Base-by-base conservation (phyloP, 176 grass and related monocot genomes). In the Triticum turgidum region DNA sequence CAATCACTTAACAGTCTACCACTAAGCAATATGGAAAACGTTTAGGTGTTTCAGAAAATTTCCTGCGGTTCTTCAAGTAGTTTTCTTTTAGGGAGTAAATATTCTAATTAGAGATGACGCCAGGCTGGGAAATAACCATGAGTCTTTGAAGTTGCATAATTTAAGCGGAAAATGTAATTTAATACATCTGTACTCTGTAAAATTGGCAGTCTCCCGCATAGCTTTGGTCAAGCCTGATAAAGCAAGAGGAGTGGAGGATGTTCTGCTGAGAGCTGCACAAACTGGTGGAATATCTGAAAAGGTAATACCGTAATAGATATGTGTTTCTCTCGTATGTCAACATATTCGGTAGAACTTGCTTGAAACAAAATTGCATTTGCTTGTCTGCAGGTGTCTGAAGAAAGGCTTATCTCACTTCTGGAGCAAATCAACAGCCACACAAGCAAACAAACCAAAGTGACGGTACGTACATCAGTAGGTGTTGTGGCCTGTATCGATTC, bases 201-300 rank as follows among this genome's bases (percentile, higher is more conserved):
- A 69, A 47, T 66, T 69, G 10, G 29, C 79, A 82, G 79, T 82
- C 63, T 82, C 79, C 79, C 79, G 79, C 42, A 82, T 82, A 51
- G 79, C 79, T 82, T 69, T 82, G 79, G 97, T 99, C 76, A 99
- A 96, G 70, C 94, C 97, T 93, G 97, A 99, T 32, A 99, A 97
- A 87, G 94, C 97, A 52, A 99, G 94, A 92, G 90, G 92, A 2
- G 97, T 99, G 82, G 97, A 99, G 82, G 97, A 99, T 91, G 87
- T 93, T 85, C 29, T 99, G 44, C 83, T 99, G 49, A 94, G 97
- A 89, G 90, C 94, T 85, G 90, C 92, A 66, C 92, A 99, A 73
- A 91, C 74, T 82, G 97, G 97, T 77, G 94, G 93, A 85, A 96
- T 99, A 82, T 70, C 94, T 87, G 97, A 96, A 76, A 99, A 96